Evolutionary conservation across 768 basidiomycete species (phyloP).

Genomic region (Hygrophorus russula): DNA sequence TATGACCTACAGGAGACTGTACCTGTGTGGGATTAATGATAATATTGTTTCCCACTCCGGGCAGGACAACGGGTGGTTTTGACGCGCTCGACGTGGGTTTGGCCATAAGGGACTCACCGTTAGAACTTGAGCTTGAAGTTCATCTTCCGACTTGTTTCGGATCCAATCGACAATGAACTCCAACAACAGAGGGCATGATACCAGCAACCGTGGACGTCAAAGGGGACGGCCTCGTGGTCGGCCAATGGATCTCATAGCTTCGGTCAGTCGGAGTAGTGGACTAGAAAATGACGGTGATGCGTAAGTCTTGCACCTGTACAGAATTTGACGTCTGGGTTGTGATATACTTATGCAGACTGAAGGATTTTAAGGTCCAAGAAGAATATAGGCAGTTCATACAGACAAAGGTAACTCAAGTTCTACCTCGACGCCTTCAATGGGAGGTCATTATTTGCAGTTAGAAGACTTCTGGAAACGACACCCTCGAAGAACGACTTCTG

Average conservation of each 20-base stretch:
- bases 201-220: constrained; percentile 1
- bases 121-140: not conserved
- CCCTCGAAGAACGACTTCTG: constrained; percentile 17
- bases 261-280: constrained; percentile 69
- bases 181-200: not conserved
- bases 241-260: constrained; percentile 57
- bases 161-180: not conserved
- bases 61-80: constrained; percentile 48
- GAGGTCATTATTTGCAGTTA: constrained; percentile 24
- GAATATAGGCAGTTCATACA: constrained; percentile 57
- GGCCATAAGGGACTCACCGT: too few relatives aligned
- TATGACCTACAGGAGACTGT: not conserved
- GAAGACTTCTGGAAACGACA: constrained; percentile 33
- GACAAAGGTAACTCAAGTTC: constrained; percentile 37
- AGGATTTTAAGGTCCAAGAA: constrained; percentile 46
- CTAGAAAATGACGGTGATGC: constrained; percentile 63
- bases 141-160: constrained; percentile 6
- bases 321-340: constrained; percentile 8
- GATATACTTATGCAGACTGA: constrained; percentile 42
- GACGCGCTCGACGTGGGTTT: too few relatives aligned
- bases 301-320: constrained; percentile 31
- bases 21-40: constrained; percentile 55
- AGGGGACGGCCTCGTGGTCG: constrained; percentile 12
- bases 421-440: not conserved
- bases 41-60: constrained; percentile 53